phyloP scores from a whole-genome alignment of 129 eudicot species.

The Smallanthus sonchifolius region DNA sequence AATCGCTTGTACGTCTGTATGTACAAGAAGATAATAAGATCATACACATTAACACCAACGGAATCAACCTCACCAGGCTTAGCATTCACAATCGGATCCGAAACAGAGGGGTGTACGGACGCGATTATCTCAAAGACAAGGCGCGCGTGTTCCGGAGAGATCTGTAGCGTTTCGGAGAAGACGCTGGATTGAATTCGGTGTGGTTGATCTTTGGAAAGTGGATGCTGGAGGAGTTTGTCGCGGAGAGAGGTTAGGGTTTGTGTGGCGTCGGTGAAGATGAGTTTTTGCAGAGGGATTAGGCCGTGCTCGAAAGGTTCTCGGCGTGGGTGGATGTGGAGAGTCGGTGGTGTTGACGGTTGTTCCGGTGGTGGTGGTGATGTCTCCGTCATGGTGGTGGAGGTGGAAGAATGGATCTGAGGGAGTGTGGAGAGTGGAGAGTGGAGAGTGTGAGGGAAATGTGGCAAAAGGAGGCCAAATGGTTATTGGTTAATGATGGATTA shows the following conservation, averaged over 20 bases:
- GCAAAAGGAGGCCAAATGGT: not conserved
- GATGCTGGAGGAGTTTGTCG: constrained; percentile 49
- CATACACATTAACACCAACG: constrained; percentile 73
- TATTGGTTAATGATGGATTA: constrained; percentile 24
- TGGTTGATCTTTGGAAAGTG: not conserved
- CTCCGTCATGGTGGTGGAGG: constrained; percentile 19
- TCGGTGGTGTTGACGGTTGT: constrained; percentile 4
- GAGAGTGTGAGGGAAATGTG: constrained; percentile 18
- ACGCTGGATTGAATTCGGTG: constrained; percentile 36
- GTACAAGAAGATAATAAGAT: constrained; percentile 73
- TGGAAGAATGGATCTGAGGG: constrained; percentile 21
- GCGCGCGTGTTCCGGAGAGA: constrained; percentile 62
- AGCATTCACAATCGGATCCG: constrained; percentile 60
- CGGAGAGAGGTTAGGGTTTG: constrained; percentile 47
- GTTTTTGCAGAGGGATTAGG: constrained; percentile 32
- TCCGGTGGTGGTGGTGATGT: constrained; percentile 26
- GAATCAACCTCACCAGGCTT: constrained; percentile 47
- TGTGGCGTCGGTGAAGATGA: constrained; percentile 38
- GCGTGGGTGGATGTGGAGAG: constrained; percentile 28
- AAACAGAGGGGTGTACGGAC: constrained; percentile 48
- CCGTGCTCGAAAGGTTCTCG: constrained; percentile 41
- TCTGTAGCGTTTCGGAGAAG: constrained; percentile 46
- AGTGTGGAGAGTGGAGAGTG: constrained; percentile 14
- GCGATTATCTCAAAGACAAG: constrained; percentile 70
- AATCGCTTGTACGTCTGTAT: constrained; percentile 75